These are phyloP conservation scores for Termitomyces sp. DNA, from an alignment of 768 basidiomycete species.

Conservation along the genomic window DNA sequence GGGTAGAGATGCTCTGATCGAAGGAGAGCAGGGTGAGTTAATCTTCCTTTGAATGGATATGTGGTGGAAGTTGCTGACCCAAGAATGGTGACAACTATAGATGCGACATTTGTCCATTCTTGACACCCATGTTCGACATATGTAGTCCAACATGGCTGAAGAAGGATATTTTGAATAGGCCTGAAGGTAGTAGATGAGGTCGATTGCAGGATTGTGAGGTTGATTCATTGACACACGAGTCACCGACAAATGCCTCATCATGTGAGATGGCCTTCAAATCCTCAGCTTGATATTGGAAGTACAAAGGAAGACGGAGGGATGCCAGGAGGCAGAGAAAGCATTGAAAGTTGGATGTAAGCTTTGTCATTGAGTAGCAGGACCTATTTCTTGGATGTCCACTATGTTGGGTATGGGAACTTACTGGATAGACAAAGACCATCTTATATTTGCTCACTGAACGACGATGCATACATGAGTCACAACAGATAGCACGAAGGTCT, in stretches of 20 bases:
- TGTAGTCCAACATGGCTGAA: not conserved
- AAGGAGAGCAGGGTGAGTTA: no score
- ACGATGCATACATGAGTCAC: no score
- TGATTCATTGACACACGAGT: not conserved
- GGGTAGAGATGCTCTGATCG: not conserved
- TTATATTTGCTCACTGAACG: no score
- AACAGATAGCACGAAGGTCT: no score
- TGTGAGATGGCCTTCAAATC: not conserved
- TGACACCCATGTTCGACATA: not conserved
- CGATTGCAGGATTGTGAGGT: not conserved
- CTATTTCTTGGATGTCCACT: no score
- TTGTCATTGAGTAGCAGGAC: no score
- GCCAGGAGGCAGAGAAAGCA: not conserved
- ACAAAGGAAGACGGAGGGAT: not conserved
- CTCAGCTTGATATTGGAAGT: not conserved
- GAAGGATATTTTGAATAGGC: not conserved
- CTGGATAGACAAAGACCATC: no score
- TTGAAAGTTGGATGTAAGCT: not conserved
- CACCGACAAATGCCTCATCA: not conserved
- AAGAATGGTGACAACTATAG: not conserved
- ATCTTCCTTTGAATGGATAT: not conserved
- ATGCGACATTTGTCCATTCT: not conserved
- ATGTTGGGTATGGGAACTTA: no score
- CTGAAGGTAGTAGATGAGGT: not conserved
- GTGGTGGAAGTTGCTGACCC: not conserved